phyloP scores from a whole-genome alignment of 108 stramenopile genomes.

The Fragilaria crotonensis region DNA sequence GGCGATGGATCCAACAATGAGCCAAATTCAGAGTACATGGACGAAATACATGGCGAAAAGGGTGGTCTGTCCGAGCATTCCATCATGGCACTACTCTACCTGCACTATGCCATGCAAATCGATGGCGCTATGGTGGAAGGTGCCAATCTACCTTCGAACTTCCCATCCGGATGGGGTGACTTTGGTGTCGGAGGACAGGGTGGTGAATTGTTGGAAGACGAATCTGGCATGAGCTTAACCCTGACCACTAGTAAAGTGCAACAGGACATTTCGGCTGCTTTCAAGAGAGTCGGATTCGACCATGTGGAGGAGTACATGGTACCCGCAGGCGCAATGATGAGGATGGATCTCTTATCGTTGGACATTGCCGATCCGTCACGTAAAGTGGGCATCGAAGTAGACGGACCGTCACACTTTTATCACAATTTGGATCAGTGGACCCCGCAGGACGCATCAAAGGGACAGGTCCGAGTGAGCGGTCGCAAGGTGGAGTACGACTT shows the following conservation, averaged over 20 bases:
- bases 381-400: constrained; percentile 74
- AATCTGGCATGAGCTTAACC: constrained; percentile 22
- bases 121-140: constrained; percentile 23
- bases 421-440: constrained; percentile 36
- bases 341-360: constrained; percentile 49
- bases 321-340: constrained; percentile 32
- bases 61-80: constrained; percentile 26
- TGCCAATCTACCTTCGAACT: constrained; percentile 40
- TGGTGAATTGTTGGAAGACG: constrained; percentile 4
- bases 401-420: constrained; percentile 78
- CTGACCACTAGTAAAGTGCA: constrained; percentile 63
- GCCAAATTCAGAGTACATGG: constrained; percentile 19
- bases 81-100: constrained; percentile 36
- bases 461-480: constrained; percentile 3
- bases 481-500: constrained; percentile 22
- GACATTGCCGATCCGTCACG: constrained; percentile 64
- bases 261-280: constrained; percentile 38
- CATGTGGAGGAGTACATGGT: constrained; percentile 64
- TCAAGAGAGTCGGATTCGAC: constrained; percentile 60
- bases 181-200: constrained; percentile 5
- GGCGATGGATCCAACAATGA: constrained; percentile 21
- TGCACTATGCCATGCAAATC: constrained; percentile 16
- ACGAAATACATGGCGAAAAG: constrained; percentile 17
- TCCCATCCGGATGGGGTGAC: constrained; percentile 60
- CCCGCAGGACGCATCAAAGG: constrained; percentile 7